phyloP scores from a whole-genome alignment of 202 grass and related monocot species.

The Schoenoplectus triqueter region DNA sequence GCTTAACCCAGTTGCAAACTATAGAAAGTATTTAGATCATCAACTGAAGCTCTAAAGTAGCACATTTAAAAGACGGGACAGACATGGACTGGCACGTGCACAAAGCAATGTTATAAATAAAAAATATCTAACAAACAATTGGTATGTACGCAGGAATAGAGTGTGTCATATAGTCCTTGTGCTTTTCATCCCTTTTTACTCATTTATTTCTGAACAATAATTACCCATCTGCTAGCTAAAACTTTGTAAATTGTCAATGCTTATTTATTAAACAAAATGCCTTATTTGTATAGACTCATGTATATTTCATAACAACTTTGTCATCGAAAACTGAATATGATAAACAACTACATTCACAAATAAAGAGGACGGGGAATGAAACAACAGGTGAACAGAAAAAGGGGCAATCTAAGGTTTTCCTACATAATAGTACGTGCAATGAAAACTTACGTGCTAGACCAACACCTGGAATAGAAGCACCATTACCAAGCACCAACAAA shows the following conservation, averaged over 20 bases:
- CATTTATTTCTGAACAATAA: neutral
- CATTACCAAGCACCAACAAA: constrained; percentile 83
- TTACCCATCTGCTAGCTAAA: neutral
- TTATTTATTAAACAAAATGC: neutral
- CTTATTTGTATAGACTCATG: neutral
- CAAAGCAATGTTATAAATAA: neutral
- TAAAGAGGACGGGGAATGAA: neutral
- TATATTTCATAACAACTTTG: neutral
- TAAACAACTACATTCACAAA: neutral
- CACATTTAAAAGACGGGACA: neutral
- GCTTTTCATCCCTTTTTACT: neutral
- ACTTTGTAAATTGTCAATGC: neutral
- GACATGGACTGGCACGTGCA: neutral
- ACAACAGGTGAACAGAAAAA: neutral
- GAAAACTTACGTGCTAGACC: constrained; percentile 89
- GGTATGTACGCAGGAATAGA: neutral
- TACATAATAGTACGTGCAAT: neutral
- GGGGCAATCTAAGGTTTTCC: neutral
- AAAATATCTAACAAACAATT: neutral
- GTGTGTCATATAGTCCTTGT: neutral
- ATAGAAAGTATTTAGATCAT: constrained; percentile 8
- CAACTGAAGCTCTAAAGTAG: neutral
- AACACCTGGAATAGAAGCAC: constrained; percentile 81
- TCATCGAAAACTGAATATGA: neutral
- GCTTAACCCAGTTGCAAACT: neutral